These are phyloP conservation scores for Bryoerythrophyllum caledonicum DNA, from an alignment of 225 moss, liverwort and hornwort species.

Conservation along the genomic window DNA sequence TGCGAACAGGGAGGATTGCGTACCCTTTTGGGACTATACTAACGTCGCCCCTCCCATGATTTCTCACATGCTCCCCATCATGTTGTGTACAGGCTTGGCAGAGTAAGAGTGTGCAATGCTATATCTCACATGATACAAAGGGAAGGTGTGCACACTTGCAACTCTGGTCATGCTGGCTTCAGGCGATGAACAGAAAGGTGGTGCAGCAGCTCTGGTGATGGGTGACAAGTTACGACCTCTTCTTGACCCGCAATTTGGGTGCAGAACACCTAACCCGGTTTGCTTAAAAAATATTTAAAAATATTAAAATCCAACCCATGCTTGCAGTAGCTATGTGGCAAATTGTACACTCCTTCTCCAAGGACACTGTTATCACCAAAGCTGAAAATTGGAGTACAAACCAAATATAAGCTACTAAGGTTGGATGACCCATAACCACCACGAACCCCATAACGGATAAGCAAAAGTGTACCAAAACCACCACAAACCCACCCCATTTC, in stretches of 20 bases:
- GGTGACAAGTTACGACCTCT: background rate
- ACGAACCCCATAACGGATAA: no score
- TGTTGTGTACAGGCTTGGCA: slow-evolving; percentile 21
- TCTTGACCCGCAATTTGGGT: background rate
- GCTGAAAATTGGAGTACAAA: background rate
- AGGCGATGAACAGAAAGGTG: background rate
- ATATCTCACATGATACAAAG: background rate
- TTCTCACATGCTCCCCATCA: slow-evolving; percentile 37
- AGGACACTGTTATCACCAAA: background rate
- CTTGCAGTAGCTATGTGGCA: background rate
- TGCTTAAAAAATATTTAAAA: no score
- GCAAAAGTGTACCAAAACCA: no score
- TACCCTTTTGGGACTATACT: background rate
- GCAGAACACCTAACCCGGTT: background rate
- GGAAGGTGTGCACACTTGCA: slow-evolving; percentile 15
- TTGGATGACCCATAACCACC: no score
- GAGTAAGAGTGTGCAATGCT: background rate
- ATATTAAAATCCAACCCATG: no score
- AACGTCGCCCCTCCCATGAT: background rate
- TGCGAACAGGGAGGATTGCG: background rate
- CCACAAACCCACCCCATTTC: no score
- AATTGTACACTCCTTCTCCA: background rate
- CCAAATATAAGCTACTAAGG: no score
- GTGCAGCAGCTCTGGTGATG: slow-evolving; percentile 10
- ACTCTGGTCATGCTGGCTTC: slow-evolving; percentile 1